phyloP scores from a whole-genome alignment of 257 asterid genomes.

The Solanum chaucha region DNA sequence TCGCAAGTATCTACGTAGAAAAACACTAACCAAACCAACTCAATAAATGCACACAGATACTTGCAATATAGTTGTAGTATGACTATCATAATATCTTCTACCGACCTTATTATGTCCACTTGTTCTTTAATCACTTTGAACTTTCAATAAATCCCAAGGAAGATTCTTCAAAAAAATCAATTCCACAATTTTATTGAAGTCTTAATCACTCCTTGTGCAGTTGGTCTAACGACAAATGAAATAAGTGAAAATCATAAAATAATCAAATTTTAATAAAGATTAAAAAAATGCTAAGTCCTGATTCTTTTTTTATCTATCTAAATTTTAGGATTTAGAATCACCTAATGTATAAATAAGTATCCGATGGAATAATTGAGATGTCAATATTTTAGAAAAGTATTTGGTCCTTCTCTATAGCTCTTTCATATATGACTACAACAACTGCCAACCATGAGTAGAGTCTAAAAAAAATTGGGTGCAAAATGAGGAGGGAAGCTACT shows the following conservation, averaged over 20 bases:
- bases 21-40: no score
- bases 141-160: background rate
- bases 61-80: background rate
- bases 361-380: fast-evolving
- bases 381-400: background rate
- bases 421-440: background rate
- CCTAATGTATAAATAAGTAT: background rate
- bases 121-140: background rate
- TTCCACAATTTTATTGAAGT: background rate
- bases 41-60: background rate
- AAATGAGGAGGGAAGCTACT: background rate
- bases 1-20: no score
- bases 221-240: background rate
- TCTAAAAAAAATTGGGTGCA: background rate
- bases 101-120: background rate
- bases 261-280: no score
- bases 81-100: background rate
- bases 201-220: background rate
- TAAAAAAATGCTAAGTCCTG: background rate
- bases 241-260: background rate
- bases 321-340: background rate
- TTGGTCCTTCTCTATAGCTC: background rate
- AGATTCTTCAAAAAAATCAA: background rate
- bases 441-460: background rate
- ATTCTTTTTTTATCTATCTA: background rate